Conservation (phyloP, 73 alveolate genomes). For the Tetrahymena borealis region DNA sequence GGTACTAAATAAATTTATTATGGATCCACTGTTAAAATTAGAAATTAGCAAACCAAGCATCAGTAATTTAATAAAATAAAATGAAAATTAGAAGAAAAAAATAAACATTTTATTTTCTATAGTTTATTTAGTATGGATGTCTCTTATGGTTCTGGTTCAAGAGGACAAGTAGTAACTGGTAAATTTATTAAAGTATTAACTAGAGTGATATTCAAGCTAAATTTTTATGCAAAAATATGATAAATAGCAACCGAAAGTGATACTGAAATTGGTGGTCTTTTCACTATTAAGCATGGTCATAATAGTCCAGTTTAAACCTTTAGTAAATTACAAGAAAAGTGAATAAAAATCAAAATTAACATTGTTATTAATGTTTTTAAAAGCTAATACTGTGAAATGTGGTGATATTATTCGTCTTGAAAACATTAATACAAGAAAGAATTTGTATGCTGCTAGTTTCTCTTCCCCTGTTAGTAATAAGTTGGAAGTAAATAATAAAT, state of each 20-base stretch:
- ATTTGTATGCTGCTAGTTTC: not conserved
- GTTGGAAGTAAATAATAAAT: not conserved
- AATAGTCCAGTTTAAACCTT: not conserved
- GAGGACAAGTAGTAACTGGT: not conserved
- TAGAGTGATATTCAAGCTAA: not conserved
- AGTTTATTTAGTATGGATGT: not conserved
- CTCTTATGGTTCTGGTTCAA: not conserved
- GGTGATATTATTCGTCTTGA: not conserved
- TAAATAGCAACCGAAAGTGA: not conserved
- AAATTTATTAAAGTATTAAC: not conserved
- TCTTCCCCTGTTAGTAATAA: not conserved
- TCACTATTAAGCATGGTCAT: not conserved
- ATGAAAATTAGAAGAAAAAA: not conserved
- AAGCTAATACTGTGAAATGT: not conserved
- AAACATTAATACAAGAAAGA: not conserved
- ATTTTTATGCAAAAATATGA: not conserved
- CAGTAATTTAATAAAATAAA: not conserved
- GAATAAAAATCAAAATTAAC: not conserved
- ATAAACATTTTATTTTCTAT: not conserved
- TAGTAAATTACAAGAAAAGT: not conserved
- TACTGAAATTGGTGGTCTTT: not conserved
- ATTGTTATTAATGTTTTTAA: not conserved
- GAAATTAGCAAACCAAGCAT: not conserved
- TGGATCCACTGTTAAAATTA: not conserved
- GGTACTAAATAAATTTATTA: not conserved